Base-by-base conservation (phyloP, 2,329 filamentous ascomycete genomes). In the Rasamsonia emersonii region DNA sequence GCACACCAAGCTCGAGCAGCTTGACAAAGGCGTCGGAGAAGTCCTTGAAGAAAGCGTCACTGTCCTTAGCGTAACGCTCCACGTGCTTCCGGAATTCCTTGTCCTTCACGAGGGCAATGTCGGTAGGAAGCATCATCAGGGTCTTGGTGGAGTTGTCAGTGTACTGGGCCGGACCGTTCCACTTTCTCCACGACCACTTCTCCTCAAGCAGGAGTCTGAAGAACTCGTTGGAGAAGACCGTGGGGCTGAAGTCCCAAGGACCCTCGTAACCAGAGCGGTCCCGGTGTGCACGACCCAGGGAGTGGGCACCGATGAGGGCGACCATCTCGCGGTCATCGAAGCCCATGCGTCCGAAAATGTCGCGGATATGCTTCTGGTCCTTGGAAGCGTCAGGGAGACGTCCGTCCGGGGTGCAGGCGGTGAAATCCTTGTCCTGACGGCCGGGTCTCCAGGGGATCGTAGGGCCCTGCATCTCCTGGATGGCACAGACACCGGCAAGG, bases 311-410 rank as follows among this genome's bases (percentile, higher is more conserved):
- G 15, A 73, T 71, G 32, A 96, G 75, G 18, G 89, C 91, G 27
- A 95, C 89, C 56, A 96, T 96, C 65, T 95, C 88, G 53, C 83
- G 83, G 66, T 98, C 89, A 62, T 91, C 82, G 73, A 95, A 96
- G 46, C 89, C 89, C 89, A 96, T 96, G 58, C 89, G 86, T 62
- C 79, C 76, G 65, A 96, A 98, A 69, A 96, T 89, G 65, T 76
- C 75, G 52, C 91, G 82, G 49, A 96, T 74, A 66, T 96, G 89
- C 54, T 78, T 75, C 40, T 78, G 69, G 39, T 75, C 81, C 72
- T 95, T 76, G 49, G 76, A 61, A 31, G 73, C 89, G 58, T 98
- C 86, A 42, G 88, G 82, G 13, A 86, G 73, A 61, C 89, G 86
- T 45, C 91, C 91, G 54, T 95, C 88, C 30, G 91, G 91, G 17